A percentile compares a stretch with the other conserved stretches of the same genome.
These are phyloP conservation scores for Circinella umbellata DNA, from an alignment of 371 early-diverging fungal genomes.

Conservation along the genomic window DNA sequence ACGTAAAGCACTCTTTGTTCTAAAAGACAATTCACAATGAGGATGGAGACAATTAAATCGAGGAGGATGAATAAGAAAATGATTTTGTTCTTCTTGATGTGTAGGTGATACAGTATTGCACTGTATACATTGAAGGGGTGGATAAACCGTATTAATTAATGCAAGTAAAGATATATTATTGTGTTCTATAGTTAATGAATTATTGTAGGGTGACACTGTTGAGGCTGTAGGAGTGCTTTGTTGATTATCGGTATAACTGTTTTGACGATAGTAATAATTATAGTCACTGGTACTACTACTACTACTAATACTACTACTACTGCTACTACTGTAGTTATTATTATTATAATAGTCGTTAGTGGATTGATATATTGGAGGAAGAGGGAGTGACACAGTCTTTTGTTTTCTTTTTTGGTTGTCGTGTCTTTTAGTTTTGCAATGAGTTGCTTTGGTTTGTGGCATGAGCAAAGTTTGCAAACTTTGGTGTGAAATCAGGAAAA, in stretches of 20 bases:
- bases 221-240: background rate
- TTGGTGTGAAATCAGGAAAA: too few species aligned
- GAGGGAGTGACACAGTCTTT: background rate
- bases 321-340: background rate
- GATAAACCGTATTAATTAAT: conserved; percentile 28
- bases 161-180: conserved; percentile 20
- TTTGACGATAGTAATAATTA: too few species aligned
- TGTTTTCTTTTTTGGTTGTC: background rate
- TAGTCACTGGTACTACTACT: too few species aligned
- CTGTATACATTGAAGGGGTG: conserved; percentile 18
- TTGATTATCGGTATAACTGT: background rate
- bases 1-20: conserved; percentile 17
- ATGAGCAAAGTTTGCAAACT: background rate
- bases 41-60: conserved; percentile 26
- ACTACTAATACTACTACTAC: background rate
- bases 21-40: conserved; percentile 22
- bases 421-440: background rate
- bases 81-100: conserved; percentile 4
- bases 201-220: conserved; percentile 9
- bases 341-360: background rate
- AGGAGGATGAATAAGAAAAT: conserved; percentile 17
- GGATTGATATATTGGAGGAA: background rate
- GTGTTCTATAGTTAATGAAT: conserved; percentile 22
- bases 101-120: conserved; percentile 17
- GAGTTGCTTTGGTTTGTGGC: background rate